Conservation (phyloP, 331 rosid genomes). For the Arachis monticola region DNA sequence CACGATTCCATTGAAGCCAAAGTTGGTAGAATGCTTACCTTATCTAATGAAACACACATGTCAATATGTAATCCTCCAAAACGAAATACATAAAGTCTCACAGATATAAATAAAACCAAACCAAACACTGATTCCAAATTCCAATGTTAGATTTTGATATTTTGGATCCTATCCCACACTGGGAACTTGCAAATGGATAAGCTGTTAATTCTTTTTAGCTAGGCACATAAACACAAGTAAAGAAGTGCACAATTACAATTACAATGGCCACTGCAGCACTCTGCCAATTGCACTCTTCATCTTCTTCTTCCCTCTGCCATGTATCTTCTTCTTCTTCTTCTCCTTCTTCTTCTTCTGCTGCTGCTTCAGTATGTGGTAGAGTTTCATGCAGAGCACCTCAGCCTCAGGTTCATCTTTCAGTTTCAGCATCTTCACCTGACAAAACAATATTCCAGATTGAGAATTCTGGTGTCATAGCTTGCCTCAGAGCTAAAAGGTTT, state of each 20-base stretch:
- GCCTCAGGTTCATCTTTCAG: constrained; percentile 43
- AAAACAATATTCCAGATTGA: constrained; percentile 57
- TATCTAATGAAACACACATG: too few relatives aligned
- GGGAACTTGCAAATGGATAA: constrained; percentile 27
- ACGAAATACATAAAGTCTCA: too few relatives aligned
- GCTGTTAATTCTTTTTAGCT: neutral
- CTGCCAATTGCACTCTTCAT: constrained; percentile 28
- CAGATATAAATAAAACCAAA: neutral
- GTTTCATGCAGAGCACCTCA: constrained; percentile 42
- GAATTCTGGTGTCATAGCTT: constrained; percentile 79
- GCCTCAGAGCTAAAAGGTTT: constrained; percentile 85
- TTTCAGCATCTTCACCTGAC: constrained; percentile 47
- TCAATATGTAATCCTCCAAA: too few relatives aligned
- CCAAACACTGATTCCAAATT: neutral
- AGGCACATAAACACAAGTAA: neutral
- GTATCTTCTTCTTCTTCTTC: constrained; percentile 23
- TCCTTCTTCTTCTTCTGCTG: constrained; percentile 18
- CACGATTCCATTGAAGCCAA: too few relatives aligned
- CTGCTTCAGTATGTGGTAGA: constrained; percentile 20
- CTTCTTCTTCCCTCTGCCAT: neutral
- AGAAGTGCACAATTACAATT: neutral
- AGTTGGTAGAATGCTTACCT: too few relatives aligned
- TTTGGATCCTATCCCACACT: neutral
- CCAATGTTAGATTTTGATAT: neutral
- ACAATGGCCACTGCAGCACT: constrained; percentile 29